Evolutionary conservation across 2,329 filamentous ascomycete genomes (phyloP).

Genomic region (Emergomyces orientalis): DNA sequence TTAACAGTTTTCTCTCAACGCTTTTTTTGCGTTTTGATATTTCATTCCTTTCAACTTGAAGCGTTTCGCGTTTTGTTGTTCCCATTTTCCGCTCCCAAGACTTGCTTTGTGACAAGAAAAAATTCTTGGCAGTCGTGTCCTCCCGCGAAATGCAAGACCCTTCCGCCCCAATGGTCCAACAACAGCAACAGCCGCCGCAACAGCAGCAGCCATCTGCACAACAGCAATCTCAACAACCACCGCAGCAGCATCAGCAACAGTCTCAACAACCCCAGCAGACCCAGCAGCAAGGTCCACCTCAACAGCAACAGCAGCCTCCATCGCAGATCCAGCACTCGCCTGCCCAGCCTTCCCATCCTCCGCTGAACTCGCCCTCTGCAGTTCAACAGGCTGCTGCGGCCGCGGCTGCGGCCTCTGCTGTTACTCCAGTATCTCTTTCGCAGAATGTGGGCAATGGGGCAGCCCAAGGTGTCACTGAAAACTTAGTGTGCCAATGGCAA

Average conservation of each 20-base stretch:
- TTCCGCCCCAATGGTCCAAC: constrained; percentile 17
- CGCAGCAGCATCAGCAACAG: constrained; percentile 14
- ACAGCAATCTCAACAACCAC: constrained; percentile 13
- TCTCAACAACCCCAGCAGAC: constrained; percentile 11
- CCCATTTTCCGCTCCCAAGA: constrained; percentile 18
- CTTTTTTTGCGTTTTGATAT: background rate
- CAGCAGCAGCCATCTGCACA: constrained; percentile 19
- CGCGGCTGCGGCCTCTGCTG: constrained; percentile 32
- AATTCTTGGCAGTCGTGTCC: constrained; percentile 37
- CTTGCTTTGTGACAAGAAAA: constrained; percentile 22
- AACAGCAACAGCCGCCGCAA: constrained; percentile 10
- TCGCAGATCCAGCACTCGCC: constrained; percentile 18
- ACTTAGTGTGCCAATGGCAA: constrained; percentile 51
- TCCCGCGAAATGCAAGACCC: constrained; percentile 33
- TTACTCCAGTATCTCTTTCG: constrained; percentile 22
- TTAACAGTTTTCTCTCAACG: background rate
- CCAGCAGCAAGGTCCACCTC: background rate
- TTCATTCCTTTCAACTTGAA: constrained; percentile 12
- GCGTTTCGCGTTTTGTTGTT: constrained; percentile 10
- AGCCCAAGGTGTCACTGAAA: constrained; percentile 25
- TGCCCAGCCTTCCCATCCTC: constrained; percentile 19
- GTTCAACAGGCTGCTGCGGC: constrained; percentile 28
- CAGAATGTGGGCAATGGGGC: constrained; percentile 23
- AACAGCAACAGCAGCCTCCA: constrained; percentile 13
- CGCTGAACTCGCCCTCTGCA: constrained; percentile 24